These are phyloP conservation scores for Lactarius pseudohatsudake DNA, from an alignment of 768 basidiomycete genomes.

Conservation along the genomic window DNA sequence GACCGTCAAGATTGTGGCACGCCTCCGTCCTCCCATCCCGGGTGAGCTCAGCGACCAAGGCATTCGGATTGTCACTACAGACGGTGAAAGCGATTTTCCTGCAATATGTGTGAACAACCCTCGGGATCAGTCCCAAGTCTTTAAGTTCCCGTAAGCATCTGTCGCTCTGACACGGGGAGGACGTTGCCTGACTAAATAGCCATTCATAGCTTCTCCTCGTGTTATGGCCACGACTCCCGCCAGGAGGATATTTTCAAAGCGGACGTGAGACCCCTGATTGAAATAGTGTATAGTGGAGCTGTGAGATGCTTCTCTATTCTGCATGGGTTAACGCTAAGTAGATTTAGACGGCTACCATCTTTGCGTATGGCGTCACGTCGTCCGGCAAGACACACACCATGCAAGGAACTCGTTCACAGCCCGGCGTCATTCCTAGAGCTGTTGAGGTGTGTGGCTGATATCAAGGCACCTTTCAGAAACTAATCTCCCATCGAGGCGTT, in stretches of 20 bases:
- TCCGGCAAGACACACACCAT: conserved; percentile 93
- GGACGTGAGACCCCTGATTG: conserved; percentile 76
- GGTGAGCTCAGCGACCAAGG: conserved; percentile 63
- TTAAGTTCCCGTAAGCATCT: conserved; percentile 67
- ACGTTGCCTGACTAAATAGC: background rate
- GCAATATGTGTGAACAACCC: conserved; percentile 70
- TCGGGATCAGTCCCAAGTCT: conserved; percentile 64
- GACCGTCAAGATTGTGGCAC: conserved; percentile 71
- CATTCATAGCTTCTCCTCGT: conserved; percentile 60
- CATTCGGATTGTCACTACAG: conserved; percentile 50
- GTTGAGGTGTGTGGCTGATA: conserved; percentile 53
- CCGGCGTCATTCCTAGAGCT: conserved; percentile 84
- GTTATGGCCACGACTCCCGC: conserved; percentile 66
- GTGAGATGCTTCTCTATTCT: conserved; percentile 42
- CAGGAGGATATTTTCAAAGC: conserved; percentile 77
- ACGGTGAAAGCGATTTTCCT: conserved; percentile 40
- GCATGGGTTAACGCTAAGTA: background rate
- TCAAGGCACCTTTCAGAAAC: background rate
- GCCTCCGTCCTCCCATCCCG: conserved; percentile 63
- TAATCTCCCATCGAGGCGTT: conserved; percentile 16
- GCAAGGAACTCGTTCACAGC: conserved; percentile 72
- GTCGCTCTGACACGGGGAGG: background rate
- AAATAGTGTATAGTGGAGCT: conserved; percentile 73
- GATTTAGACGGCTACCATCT: conserved; percentile 75
- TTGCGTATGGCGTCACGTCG: conserved; percentile 89